Evolutionary conservation across 768 basidiomycete genomes (phyloP), one percentile per base, ranked within the genome.

Genomic region (Russula sp.): DNA sequence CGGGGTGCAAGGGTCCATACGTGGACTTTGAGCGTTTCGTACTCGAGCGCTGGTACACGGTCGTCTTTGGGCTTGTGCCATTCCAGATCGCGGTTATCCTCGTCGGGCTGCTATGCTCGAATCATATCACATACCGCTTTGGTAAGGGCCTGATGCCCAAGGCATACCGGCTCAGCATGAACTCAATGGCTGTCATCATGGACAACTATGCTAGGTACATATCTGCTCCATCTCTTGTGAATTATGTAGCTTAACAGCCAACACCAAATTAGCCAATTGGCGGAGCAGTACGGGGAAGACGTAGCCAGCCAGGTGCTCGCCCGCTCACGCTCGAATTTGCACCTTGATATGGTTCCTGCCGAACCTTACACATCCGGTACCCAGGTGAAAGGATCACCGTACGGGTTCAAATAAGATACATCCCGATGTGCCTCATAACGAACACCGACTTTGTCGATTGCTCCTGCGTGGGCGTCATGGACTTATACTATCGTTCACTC

Each of bases 131-230:
- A 22, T 91, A 90, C 71, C 79, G 90, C 55, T 92, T 92, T 71
- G 89, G 89, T 10, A 92, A 91, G 76, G 90, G 90, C 61, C 85
- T 91, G 83, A 90, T 87, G 79, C 90, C 89, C 60, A 88, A 89
- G 77, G 83, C 86, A 14, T 92, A 93, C 72, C 78, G 88, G 39
- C 77, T 92, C 48, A 85, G 84, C 74, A 75, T 82, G 78, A 80
- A 78, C 61, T 85, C 81, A 62, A 88, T 91, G 85, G 87, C 86
- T 3, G 79, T 88, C 56, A 89, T 93, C 70, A 86, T 91, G 86
- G 90, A 93, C 65, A 85, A 86, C 61, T 91, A 90, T 70, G 88
- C 87, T 20, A 85, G 78, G 88, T 90, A 64, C 36, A 79, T 76
- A 29, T 62, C 9, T 11, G 25, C 36, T 5, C 38, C 29, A 22